Percentiles rank a stretch among this genome's conserved stretches.
Conservation (phyloP, 177 flowering plant species). For the Vitis hybrid region DNA sequence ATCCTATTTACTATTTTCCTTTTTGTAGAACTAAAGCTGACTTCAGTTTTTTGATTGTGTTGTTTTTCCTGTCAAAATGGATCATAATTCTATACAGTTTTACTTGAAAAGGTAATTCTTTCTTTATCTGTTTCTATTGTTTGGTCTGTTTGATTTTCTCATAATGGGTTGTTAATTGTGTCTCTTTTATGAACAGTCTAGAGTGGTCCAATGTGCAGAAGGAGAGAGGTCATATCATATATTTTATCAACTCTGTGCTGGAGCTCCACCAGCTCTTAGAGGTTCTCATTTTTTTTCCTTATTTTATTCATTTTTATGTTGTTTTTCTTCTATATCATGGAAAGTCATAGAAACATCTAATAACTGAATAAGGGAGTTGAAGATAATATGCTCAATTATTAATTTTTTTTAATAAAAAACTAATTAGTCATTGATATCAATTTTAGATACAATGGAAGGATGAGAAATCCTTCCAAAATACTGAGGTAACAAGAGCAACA, state of each 20-base stretch:
- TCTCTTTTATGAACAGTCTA: constrained; percentile 64
- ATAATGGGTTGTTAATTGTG: constrained; percentile 7
- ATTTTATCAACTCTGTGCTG: constrained; percentile 97
- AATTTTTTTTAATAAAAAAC: too few species aligned
- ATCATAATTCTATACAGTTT: constrained; percentile 44
- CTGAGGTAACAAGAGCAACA: too few species aligned
- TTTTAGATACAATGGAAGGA: too few species aligned
- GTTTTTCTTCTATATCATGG: background rate
- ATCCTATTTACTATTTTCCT: background rate
- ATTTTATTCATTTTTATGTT: background rate
- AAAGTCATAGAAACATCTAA: background rate
- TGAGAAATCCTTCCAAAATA: too few species aligned
- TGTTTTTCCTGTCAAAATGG: constrained; percentile 12
- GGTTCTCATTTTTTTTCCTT: constrained; percentile 35
- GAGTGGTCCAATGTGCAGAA: constrained; percentile 93
- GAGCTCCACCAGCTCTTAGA: constrained; percentile 75
- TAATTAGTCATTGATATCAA: too few species aligned
- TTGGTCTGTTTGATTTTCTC: background rate
- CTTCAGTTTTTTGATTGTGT: constrained; percentile 18
- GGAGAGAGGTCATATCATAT: constrained; percentile 97
- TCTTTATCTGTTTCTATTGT: constrained; percentile 6
- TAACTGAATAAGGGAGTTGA: too few species aligned
- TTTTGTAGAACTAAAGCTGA: constrained; percentile 20
- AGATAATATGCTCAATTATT: too few species aligned
- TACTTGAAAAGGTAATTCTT: constrained; percentile 84